phyloP scores from a whole-genome alignment of 163 green algal genomes.

The Trebouxiophyceae sp. region DNA sequence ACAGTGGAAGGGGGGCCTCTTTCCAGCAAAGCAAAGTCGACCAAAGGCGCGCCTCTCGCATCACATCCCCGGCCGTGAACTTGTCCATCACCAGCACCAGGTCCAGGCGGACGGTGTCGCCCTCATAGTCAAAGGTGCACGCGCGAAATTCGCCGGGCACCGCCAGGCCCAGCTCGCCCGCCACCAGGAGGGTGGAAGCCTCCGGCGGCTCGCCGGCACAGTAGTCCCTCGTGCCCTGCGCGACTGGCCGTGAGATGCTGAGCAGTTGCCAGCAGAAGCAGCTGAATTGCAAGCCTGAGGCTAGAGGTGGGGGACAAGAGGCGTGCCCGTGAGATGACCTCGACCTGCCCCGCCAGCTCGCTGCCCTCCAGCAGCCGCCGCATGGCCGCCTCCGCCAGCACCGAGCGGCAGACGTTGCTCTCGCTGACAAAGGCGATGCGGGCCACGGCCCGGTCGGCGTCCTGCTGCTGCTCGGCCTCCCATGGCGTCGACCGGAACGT shows the following conservation, averaged over 20 bases:
- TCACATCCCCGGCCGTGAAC: constrained; percentile 71
- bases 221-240: constrained; percentile 65
- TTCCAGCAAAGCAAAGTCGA: too few relatives aligned
- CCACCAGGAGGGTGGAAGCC: constrained; percentile 15
- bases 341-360: constrained; percentile 32
- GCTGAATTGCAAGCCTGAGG: neutral
- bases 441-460: neutral
- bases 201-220: constrained; percentile 53
- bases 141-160: constrained; percentile 19
- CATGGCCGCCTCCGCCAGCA: constrained; percentile 55
- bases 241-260: neutral
- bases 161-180: constrained; percentile 17
- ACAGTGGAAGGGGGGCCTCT: too few relatives aligned
- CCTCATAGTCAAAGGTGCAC: constrained; percentile 37
- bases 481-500: constrained; percentile 42
- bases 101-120: constrained; percentile 65
- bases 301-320: neutral
- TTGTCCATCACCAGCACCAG: constrained; percentile 80
- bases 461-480: constrained; percentile 20
- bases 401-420: constrained; percentile 62
- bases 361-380: constrained; percentile 21
- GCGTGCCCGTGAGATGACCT: constrained; percentile 19
- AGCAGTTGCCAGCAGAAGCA: too few relatives aligned
- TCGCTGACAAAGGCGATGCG: constrained; percentile 62
- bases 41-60: constrained; percentile 63